Conservation (phyloP, 495 filamentous ascomycete genomes). For the Neurospora sp. region DNA sequence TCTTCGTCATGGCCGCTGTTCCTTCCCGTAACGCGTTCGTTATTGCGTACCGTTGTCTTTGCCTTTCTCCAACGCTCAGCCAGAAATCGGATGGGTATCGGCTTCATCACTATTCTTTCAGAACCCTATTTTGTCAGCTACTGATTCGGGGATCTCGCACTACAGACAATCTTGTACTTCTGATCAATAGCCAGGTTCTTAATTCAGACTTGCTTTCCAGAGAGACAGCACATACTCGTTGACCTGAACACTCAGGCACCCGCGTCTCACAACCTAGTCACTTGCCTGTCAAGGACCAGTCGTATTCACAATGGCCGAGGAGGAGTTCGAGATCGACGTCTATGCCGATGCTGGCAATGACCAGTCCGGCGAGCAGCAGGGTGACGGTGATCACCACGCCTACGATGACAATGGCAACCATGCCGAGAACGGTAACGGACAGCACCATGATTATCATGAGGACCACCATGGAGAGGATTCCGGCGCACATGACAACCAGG, state of each 20-base stretch:
- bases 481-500: conserved; percentile 32
- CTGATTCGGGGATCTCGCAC: conserved; percentile 11
- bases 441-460: conserved; percentile 23
- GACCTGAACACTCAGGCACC: not conserved
- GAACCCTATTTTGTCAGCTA: conserved; percentile 7
- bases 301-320: conserved; percentile 44
- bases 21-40: conserved; percentile 2
- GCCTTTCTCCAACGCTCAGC: not conserved
- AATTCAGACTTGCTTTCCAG: conserved; percentile 16
- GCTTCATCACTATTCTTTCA: not conserved
- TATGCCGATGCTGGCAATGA: conserved; percentile 69
- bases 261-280: not conserved
- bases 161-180: conserved; percentile 23
- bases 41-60: not conserved
- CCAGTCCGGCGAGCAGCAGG: conserved; percentile 23
- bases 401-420: conserved; percentile 71
- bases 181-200: conserved; percentile 21
- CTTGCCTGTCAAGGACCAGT: not conserved
- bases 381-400: conserved; percentile 69
- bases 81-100: not conserved
- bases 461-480: conserved; percentile 35
- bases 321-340: conserved; percentile 98
- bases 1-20: not conserved
- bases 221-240: conserved; percentile 6
- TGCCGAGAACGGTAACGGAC: conserved; percentile 34